phyloP scores from a whole-genome alignment of 768 basidiomycete genomes.

The Macrolepiota albuminosa region DNA sequence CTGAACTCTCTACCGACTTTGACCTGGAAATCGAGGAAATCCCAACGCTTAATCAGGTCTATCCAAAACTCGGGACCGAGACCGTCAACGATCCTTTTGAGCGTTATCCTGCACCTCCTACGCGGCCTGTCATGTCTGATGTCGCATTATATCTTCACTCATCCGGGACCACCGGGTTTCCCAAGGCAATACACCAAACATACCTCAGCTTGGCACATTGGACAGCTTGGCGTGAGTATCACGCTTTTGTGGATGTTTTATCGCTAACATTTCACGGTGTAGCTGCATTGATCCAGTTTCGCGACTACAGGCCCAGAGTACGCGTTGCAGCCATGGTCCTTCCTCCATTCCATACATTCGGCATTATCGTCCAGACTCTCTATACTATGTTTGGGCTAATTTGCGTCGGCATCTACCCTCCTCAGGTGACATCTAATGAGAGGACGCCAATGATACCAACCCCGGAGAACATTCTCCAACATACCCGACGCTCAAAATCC shows the following conservation, averaged over 20 bases:
- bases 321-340: constrained; percentile 22
- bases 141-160: constrained; percentile 27
- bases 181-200: constrained; percentile 29
- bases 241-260: not conserved
- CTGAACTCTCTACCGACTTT: constrained; percentile 13
- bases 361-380: constrained; percentile 20
- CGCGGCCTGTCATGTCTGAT: constrained; percentile 6
- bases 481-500: constrained; percentile 16
- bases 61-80: constrained; percentile 13
- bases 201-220: constrained; percentile 18
- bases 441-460: constrained; percentile 27
- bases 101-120: constrained; percentile 5
- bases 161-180: constrained; percentile 35
- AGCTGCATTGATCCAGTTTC: constrained; percentile 10
- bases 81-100: constrained; percentile 7
- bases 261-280: not conserved
- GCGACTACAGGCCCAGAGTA: constrained; percentile 3
- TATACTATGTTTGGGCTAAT: constrained; percentile 17
- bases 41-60: constrained; percentile 8
- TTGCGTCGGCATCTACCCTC: constrained; percentile 22
- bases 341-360: constrained; percentile 30
- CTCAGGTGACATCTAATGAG: constrained; percentile 14
- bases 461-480: constrained; percentile 27
- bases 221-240: constrained; percentile 20
- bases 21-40: constrained; percentile 10